phyloP scores from a whole-genome alignment of 2,329 filamentous ascomycete species.

The Teratosphaeriaceae sp. region DNA sequence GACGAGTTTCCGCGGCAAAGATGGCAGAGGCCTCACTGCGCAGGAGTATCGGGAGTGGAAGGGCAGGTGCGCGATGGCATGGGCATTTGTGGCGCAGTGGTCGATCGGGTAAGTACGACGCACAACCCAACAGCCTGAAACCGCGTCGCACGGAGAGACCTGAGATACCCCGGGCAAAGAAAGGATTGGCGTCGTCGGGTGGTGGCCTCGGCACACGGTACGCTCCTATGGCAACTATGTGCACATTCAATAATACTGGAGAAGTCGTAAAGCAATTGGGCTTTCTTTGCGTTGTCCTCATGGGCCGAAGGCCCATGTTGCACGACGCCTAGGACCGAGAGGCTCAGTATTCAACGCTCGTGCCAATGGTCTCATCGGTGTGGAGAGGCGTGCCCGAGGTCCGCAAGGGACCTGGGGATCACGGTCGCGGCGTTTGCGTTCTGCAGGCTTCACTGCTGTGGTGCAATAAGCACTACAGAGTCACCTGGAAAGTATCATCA shows the following conservation, averaged over 20 bases:
- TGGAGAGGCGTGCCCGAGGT: too few relatives aligned
- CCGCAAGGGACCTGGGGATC: too few relatives aligned
- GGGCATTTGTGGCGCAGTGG: slow-evolving; percentile 49
- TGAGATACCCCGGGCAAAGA: background rate
- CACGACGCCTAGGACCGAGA: too few relatives aligned
- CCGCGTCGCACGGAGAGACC: too few relatives aligned
- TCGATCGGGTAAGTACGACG: slow-evolving; percentile 23
- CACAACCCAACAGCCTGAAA: too few relatives aligned
- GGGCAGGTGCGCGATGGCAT: slow-evolving; percentile 43
- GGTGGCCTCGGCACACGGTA: too few relatives aligned
- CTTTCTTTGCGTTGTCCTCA: background rate
- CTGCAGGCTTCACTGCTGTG: slow-evolving; percentile 30
- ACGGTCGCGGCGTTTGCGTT: too few relatives aligned
- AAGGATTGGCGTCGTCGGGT: background rate
- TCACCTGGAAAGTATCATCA: slow-evolving; percentile 33
- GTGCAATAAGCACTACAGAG: slow-evolving; percentile 45
- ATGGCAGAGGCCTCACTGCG: slow-evolving; percentile 47
- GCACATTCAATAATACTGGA: slow-evolving; percentile 5
- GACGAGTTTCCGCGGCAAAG: slow-evolving; percentile 43
- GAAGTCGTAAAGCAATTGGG: slow-evolving; percentile 3
- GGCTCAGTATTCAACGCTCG: too few relatives aligned
- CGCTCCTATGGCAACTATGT: too few relatives aligned
- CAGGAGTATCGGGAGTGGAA: slow-evolving; percentile 43
- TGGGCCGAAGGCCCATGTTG: too few relatives aligned
- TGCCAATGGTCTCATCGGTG: too few relatives aligned